These are phyloP conservation scores for Lanmaoa rubissima DNA, from an alignment of 768 basidiomycete genomes.

Conservation along the genomic window DNA sequence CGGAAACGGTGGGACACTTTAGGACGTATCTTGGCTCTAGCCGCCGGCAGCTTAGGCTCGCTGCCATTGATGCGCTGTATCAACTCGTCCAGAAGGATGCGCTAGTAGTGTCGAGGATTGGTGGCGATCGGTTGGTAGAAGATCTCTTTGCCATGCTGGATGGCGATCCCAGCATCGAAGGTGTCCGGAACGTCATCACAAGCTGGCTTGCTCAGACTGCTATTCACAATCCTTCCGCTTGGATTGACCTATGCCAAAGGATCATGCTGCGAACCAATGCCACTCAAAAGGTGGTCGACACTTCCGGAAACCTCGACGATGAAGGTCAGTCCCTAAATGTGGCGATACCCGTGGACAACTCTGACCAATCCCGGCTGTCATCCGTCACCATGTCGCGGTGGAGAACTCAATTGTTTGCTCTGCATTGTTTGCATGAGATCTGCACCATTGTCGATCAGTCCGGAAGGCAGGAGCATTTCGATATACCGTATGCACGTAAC, in stretches of 20 bases:
- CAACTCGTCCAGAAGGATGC: constrained; percentile 97
- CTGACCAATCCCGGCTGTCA: constrained; percentile 33
- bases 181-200: constrained; percentile 87
- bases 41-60: constrained; percentile 83
- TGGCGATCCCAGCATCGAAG: constrained; percentile 90
- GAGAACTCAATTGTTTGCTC: constrained; percentile 94
- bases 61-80: constrained; percentile 94
- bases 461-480: constrained; percentile 80
- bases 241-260: constrained; percentile 96
- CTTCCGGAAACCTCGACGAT: constrained; percentile 69
- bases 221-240: constrained; percentile 88
- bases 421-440: constrained; percentile 89
- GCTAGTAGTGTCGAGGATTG: constrained; percentile 84
- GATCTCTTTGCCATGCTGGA: constrained; percentile 95
- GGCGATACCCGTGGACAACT: constrained; percentile 37
- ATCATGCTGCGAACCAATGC: constrained; percentile 96
- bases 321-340: constrained; percentile 90
- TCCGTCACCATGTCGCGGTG: constrained; percentile 73
- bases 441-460: constrained; percentile 72
- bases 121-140: constrained; percentile 91
- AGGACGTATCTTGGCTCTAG: constrained; percentile 76
- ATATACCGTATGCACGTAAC: constrained; percentile 65
- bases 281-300: constrained; percentile 69
- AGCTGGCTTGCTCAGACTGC: constrained; percentile 97
- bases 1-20: constrained; percentile 76